Conservation (phyloP, 2,329 filamentous ascomycete species). For the Arthrobotrys megalospora region DNA sequence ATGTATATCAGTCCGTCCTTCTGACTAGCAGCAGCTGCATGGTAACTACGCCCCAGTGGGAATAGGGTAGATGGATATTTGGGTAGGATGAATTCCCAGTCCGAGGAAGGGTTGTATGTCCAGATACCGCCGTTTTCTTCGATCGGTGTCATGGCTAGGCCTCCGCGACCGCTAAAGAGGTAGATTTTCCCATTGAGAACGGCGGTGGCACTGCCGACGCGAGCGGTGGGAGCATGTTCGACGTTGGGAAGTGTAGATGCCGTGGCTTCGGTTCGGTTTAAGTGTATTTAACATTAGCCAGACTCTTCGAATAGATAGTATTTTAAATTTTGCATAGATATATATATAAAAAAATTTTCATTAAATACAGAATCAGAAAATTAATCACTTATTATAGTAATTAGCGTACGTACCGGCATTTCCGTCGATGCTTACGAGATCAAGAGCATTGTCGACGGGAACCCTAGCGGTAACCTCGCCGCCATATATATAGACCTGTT, state of each 20-base stretch:
- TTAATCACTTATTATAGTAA: too few species aligned
- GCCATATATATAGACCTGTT: constrained; percentile 53
- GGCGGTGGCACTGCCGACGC: constrained; percentile 81
- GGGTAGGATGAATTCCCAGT: constrained; percentile 78
- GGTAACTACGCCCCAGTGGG: constrained; percentile 77
- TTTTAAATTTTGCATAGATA: not conserved
- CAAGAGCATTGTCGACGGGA: constrained; percentile 22
- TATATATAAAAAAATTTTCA: not conserved
- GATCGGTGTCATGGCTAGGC: constrained; percentile 77
- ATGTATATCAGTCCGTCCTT: constrained; percentile 77
- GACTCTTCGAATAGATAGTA: not conserved
- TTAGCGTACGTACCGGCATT: not conserved
- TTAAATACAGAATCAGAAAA: not conserved
- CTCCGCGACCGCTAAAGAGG: constrained; percentile 84
- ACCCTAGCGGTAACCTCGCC: constrained; percentile 33
- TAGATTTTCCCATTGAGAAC: constrained; percentile 80
- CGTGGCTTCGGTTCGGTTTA: not conserved
- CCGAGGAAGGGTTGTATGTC: constrained; percentile 78
- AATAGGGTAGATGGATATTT: constrained; percentile 68
- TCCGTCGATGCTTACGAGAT: constrained; percentile 2
- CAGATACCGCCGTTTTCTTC: constrained; percentile 83
- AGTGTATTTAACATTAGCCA: not conserved
- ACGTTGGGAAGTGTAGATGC: constrained; percentile 46
- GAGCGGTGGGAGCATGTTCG: constrained; percentile 74
- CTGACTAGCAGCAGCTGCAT: constrained; percentile 73